These are phyloP conservation scores for Pichia rugopelliculosa DNA, from an alignment of 805 yeast species.

Conservation along the genomic window DNA sequence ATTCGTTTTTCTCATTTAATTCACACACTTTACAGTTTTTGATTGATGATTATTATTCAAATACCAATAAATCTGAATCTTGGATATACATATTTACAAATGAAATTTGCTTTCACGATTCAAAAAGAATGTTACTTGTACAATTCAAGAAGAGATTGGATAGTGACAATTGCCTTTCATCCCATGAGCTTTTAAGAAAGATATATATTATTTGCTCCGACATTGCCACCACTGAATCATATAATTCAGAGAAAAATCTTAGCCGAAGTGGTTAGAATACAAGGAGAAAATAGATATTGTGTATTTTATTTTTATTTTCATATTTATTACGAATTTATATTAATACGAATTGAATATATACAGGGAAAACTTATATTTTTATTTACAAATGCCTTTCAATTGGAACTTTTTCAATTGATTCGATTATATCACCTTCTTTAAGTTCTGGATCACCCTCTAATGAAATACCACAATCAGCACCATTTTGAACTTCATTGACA, in stretches of 20 bases:
- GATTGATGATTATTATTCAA: slow-evolving; percentile 4
- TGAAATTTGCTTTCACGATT: slow-evolving; percentile 20
- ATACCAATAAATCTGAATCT: background rate
- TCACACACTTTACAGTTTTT: slow-evolving; percentile 6
- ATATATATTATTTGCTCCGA: background rate
- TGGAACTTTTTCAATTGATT: slow-evolving; percentile 60
- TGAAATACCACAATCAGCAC: slow-evolving; percentile 83
- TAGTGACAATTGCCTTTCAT: background rate
- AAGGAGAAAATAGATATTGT: background rate
- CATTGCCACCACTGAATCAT: background rate
- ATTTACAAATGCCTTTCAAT: slow-evolving; percentile 45
- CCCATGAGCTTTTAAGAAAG: background rate
- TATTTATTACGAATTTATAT: background rate
- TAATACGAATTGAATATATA: background rate
- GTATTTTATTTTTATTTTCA: background rate
- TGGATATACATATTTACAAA: slow-evolving; percentile 14
- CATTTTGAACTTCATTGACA: slow-evolving; percentile 68
- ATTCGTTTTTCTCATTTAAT: slow-evolving; percentile 7
- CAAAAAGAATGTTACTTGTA: slow-evolving; percentile 15
- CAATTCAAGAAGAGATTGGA: slow-evolving; percentile 1
- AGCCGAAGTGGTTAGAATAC: background rate
- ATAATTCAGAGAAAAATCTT: background rate
- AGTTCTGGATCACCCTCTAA: slow-evolving; percentile 37
- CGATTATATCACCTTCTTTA: slow-evolving; percentile 62
- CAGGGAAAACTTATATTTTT: background rate